Evolutionary conservation across 2,329 filamentous ascomycete genomes (phyloP), one percentile per base, ranked within the genome.

Genomic region (Colletotrichum chrysophilum): DNA sequence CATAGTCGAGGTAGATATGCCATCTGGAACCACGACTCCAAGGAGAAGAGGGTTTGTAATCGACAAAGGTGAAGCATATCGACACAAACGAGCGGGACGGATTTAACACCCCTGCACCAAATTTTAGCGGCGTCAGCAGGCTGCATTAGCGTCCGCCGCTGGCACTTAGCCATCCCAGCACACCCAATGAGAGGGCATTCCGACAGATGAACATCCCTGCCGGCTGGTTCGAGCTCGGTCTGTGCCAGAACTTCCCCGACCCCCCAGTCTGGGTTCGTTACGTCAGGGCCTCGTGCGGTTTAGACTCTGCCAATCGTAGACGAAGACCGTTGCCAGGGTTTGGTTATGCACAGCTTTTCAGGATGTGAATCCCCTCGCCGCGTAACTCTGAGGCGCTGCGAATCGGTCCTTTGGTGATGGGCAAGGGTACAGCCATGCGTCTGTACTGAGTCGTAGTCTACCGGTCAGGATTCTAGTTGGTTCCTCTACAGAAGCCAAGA

Each of bases 121-220:
- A 28, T 24, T 74, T 32, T 67, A 67, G 66, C 48, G 61, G 68
- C 18, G 72, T 75, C 72, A 75, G 72, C 72, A 75, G 68, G 24
- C 30, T 75, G 72, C 72, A 71, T 75, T 72, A 75, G 72, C 68
- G 72, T 72, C 68, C 55, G 36, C n/a, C n/a, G n/a, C n/a, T 38
- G 18, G 38, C 24, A 16, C 58, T 38, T n/a, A 14, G 43, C 18
- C 30, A 9, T 18, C 12, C n/a, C 16, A 36, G 52, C 24, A 16
- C 28, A 55, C 21, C 72, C 36, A 75, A 75, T 43, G 60, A n/a
- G 28, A 12, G n/a, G 18, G 9, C 2, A 16, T 16, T 9, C 16
- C 38, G 18, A 21, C 13, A 28, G 18, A 14, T 24, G 21, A 14
- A 1, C 24, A 60, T 66, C 34, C 61, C 61, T 66, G 67, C 9